Conservation (phyloP, 2,329 filamentous ascomycete species). For the Talaromyces rugulosus region DNA sequence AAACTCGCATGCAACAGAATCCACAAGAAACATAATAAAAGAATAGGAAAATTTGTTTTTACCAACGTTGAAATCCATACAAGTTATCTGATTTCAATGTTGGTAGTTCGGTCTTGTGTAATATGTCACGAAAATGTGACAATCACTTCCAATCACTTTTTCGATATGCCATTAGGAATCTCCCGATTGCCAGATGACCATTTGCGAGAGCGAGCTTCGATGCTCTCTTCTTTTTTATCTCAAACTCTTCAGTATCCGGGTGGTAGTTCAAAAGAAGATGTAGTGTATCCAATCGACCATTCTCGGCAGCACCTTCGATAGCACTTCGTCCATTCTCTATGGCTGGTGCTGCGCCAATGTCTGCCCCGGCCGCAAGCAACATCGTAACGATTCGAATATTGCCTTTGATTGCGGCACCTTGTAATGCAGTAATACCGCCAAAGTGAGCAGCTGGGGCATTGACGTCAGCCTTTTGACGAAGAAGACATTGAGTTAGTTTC, state of each 20-base stretch:
- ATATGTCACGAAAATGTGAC: background rate
- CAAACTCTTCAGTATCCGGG: constrained; percentile 13
- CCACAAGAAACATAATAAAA: too few species aligned
- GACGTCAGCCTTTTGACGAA: constrained; percentile 12
- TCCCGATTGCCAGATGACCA: constrained; percentile 14
- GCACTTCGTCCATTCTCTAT: constrained; percentile 22
- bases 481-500: constrained; percentile 9
- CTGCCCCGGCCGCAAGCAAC: constrained; percentile 23
- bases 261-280: constrained; percentile 23
- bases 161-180: constrained; percentile 13
- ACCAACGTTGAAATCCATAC: too few species aligned
- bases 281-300: constrained; percentile 27
- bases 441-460: constrained; percentile 12
- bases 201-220: constrained; percentile 12
- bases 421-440: constrained; percentile 13
- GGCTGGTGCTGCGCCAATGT: constrained; percentile 12
- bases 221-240: constrained; percentile 11
- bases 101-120: background rate
- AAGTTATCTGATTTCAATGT: background rate
- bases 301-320: constrained; percentile 28
- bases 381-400: constrained; percentile 30
- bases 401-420: constrained; percentile 29
- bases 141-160: background rate
- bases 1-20: too few species aligned
- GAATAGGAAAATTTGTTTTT: too few species aligned